phyloP scores from a whole-genome alignment of 305 asterid species.

The Fraxinus dipetala region DNA sequence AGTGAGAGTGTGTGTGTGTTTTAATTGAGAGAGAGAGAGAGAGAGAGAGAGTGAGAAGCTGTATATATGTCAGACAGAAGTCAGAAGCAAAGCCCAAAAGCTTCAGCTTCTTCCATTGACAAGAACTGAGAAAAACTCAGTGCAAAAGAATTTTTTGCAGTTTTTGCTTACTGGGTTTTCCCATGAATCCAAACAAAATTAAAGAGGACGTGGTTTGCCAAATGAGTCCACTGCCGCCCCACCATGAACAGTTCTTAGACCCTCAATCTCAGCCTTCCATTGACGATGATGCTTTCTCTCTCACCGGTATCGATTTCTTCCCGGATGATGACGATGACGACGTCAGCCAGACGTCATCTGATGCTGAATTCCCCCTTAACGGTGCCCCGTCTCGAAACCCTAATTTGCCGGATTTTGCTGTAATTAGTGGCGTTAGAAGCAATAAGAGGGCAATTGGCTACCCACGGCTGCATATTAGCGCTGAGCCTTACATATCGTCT shows the following conservation, averaged over 20 bases:
- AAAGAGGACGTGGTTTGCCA: slow-evolving; percentile 65
- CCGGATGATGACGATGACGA: slow-evolving; percentile 78
- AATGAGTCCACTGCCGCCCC: slow-evolving; percentile 37
- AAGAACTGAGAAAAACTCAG: neutral
- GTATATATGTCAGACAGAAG: neutral
- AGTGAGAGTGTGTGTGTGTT: neutral
- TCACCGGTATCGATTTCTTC: slow-evolving; percentile 44
- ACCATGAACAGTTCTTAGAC: slow-evolving; percentile 34
- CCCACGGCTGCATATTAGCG: slow-evolving; percentile 39
- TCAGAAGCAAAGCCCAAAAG: neutral
- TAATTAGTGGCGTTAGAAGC: neutral
- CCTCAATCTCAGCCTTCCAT: slow-evolving; percentile 48
- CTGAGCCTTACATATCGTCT: slow-evolving; percentile 75
- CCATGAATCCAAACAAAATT: slow-evolving; percentile 68
- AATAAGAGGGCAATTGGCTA: slow-evolving; percentile 25
- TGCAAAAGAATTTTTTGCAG: neutral
- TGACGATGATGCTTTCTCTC: slow-evolving; percentile 61
- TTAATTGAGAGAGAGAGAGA: neutral
- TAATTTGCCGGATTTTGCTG: slow-evolving; percentile 30
- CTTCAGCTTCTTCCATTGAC: neutral
- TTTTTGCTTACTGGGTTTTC: neutral
- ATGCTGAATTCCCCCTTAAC: slow-evolving; percentile 49
- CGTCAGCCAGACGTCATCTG: slow-evolving; percentile 66
- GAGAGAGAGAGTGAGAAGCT: neutral
- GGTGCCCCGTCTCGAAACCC: slow-evolving; percentile 32